These are phyloP conservation scores for Sutorius eximius DNA, from an alignment of 1,284 basidiomycete genomes.

Conservation along the genomic window DNA sequence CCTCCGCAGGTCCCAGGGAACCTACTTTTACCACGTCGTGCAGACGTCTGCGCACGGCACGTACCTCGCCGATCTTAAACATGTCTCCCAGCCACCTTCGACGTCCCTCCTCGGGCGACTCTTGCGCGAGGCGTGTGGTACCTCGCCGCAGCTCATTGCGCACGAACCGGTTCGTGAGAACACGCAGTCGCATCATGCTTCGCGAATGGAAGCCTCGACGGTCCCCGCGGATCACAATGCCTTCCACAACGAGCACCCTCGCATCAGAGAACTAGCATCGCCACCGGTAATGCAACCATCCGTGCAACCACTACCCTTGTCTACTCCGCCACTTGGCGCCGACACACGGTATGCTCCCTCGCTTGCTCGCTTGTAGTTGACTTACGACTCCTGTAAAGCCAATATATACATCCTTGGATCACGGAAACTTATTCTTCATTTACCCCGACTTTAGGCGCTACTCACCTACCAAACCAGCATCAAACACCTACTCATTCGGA, in stretches of 20 bases:
- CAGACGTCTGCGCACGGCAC: not conserved
- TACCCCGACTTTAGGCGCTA: not conserved
- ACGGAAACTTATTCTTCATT: not conserved
- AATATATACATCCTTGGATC: not conserved
- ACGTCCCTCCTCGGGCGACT: constrained; percentile 1
- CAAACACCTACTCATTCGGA: not conserved
- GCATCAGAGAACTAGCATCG: not conserved
- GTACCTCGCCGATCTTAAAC: constrained; percentile 1
- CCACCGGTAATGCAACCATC: not conserved
- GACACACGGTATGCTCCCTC: not conserved
- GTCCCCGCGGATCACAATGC: not conserved
- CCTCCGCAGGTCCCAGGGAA: not conserved
- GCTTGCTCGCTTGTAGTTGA: not conserved
- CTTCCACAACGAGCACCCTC: not conserved
- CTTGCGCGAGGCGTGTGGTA: constrained; percentile 7
- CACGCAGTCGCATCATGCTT: not conserved
- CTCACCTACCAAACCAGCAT: not conserved
- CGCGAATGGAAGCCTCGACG: not conserved
- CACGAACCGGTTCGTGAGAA: not conserved
- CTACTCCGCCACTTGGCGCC: not conserved
- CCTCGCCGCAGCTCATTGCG: not conserved
- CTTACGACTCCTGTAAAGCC: not conserved
- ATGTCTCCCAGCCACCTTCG: not conserved
- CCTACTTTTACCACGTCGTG: not conserved
- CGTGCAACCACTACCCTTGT: not conserved